These are phyloP conservation scores for Gossypium raimondii DNA, from an alignment of 345 rosid genomes.

Conservation along the genomic window DNA sequence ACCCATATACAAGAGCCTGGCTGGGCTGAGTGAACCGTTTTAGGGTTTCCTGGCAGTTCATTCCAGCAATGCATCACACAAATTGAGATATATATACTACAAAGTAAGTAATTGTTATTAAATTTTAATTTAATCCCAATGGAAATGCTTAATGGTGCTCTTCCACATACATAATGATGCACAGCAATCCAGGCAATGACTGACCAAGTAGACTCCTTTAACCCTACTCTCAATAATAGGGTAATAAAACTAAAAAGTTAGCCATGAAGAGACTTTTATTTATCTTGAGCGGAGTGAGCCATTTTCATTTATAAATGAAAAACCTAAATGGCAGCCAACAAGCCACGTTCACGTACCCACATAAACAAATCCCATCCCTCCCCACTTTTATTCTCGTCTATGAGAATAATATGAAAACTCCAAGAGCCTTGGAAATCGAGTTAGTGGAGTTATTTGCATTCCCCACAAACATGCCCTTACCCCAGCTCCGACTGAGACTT, in stretches of 20 bases:
- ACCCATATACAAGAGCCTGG: neutral
- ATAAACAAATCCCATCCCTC: constrained; percentile 37
- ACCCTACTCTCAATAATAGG: constrained; percentile 33
- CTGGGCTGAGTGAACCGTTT: neutral
- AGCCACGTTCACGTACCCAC: constrained; percentile 30
- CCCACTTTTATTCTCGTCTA: constrained; percentile 24
- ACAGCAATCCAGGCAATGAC: constrained; percentile 8
- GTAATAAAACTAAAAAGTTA: constrained; percentile 48
- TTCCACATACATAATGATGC: neutral
- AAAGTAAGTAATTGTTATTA: neutral
- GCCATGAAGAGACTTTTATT: constrained; percentile 29
- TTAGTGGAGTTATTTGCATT: constrained; percentile 54
- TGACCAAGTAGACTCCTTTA: neutral
- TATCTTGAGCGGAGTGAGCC: constrained; percentile 28
- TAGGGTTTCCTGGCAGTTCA: neutral
- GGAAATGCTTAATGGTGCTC: neutral
- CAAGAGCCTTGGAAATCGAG: constrained; percentile 62
- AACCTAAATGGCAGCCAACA: neutral
- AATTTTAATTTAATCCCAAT: neutral
- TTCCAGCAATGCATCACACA: neutral
- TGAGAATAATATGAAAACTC: constrained; percentile 43
- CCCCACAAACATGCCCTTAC: constrained; percentile 60
- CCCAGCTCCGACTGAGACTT: constrained; percentile 28
- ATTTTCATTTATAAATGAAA: neutral
- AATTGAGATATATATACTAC: constrained; percentile 3